Percentiles rank a stretch among this genome's conserved stretches.
Conservation (phyloP, 1,284 basidiomycete genomes). For the Sparassis latifolia region DNA sequence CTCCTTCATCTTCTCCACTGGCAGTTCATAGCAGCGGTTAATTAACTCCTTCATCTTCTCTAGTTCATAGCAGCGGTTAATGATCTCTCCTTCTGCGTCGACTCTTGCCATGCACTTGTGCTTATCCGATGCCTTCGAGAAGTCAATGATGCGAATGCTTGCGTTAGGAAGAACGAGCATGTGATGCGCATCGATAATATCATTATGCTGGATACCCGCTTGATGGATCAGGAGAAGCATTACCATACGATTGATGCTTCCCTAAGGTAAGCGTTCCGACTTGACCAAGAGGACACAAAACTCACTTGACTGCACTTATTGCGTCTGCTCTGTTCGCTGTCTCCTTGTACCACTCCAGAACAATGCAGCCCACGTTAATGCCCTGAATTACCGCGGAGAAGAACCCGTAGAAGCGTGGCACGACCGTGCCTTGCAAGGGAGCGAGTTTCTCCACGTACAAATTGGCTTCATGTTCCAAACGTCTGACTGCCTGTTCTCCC, state of each 20-base stretch:
- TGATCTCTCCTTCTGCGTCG: no score
- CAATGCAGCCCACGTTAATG: slow-evolving; percentile 22
- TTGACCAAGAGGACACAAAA: background rate
- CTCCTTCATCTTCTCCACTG: no score
- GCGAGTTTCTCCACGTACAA: slow-evolving; percentile 10
- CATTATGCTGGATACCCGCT: slow-evolving; percentile 29
- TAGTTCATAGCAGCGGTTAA: no score
- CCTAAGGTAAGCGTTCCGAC: background rate
- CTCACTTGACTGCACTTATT: background rate
- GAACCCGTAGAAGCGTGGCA: slow-evolving; percentile 13
- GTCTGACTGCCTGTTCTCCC: slow-evolving; percentile 13
- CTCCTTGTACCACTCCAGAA: slow-evolving; percentile 32
- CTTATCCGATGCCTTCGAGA: slow-evolving; percentile 7
- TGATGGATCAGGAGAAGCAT: slow-evolving; percentile 27
- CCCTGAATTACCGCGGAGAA: slow-evolving; percentile 7
- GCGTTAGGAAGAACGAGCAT: slow-evolving; percentile 23
- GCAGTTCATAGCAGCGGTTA: no score
- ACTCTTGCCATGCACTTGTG: no score
- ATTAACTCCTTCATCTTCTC: no score
- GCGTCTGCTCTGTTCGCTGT: background rate
- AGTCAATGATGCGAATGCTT: slow-evolving; percentile 31
- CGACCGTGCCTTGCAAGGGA: slow-evolving; percentile 9
- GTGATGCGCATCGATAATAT: slow-evolving; percentile 24
- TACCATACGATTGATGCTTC: slow-evolving; percentile 27
- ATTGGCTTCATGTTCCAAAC: slow-evolving; percentile 8